These are phyloP conservation scores for Pyropia yezoensis DNA, from an alignment of 23 red algal genomes.

Conservation along the genomic window DNA sequence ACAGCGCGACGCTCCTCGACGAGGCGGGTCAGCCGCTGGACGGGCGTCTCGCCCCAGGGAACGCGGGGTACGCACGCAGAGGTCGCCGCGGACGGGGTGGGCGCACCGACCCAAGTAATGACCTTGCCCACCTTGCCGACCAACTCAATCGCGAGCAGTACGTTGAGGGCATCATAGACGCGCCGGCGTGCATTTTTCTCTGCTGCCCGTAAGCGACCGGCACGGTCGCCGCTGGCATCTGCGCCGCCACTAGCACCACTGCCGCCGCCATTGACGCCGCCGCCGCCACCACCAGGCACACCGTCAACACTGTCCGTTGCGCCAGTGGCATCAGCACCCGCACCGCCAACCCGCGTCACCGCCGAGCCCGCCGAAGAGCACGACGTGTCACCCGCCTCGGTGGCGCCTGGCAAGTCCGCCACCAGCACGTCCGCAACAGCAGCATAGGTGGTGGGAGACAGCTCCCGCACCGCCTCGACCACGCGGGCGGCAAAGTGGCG, in stretches of 20 bases:
- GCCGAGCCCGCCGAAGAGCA: neutral
- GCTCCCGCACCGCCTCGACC: conserved; percentile 20
- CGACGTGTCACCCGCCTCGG: neutral
- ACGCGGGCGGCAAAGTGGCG: conserved; percentile 37
- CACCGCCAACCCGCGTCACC: neutral
- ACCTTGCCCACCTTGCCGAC: conserved; percentile 48
- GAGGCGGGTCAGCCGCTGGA: neutral
- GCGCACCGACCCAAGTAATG: conserved; percentile 54
- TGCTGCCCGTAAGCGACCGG: conserved; percentile 18
- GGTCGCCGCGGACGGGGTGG: conserved; percentile 4
- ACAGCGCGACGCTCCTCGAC: no score
- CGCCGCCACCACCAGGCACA: no score
- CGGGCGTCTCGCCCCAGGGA: neutral
- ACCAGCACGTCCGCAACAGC: conserved; percentile 34
- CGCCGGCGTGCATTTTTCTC: conserved; percentile 81
- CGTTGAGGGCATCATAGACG: conserved; percentile 97
- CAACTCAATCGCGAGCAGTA: conserved; percentile 68
- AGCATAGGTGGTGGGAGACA: conserved; percentile 14
- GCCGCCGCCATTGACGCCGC: neutral
- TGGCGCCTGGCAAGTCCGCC: neutral
- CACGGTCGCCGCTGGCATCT: conserved; percentile 2
- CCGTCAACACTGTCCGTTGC: no score
- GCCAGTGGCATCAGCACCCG: no score
- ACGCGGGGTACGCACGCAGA: neutral
- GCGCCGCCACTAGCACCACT: neutral